These are phyloP conservation scores for Daldinia bambusicola DNA, from an alignment of 495 filamentous ascomycete species.

Conservation along the genomic window DNA sequence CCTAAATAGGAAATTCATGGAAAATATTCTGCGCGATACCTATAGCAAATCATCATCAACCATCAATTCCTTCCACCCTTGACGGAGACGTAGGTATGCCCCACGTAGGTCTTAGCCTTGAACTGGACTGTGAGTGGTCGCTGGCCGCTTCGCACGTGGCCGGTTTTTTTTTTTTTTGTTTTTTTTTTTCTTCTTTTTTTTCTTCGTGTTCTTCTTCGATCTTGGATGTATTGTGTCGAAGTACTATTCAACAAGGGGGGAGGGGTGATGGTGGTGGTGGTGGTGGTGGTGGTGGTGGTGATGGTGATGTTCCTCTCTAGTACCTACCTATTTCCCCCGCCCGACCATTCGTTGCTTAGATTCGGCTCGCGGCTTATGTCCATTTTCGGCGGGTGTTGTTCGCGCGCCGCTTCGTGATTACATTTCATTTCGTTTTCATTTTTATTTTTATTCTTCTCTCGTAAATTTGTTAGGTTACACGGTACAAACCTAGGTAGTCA, in stretches of 20 bases:
- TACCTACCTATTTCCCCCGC: background rate
- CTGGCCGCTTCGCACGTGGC: constrained; percentile 24
- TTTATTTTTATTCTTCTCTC: too few relatives aligned
- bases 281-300: too few relatives aligned
- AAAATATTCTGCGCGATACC: constrained; percentile 13
- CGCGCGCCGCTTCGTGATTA: constrained; percentile 9
- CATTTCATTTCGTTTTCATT: background rate
- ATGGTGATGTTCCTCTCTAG: too few relatives aligned
- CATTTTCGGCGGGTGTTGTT: constrained; percentile 11
- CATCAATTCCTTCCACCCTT: background rate
- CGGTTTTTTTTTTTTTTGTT: background rate
- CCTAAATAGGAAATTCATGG: background rate
- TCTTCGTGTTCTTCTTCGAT: background rate
- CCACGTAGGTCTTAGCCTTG: background rate
- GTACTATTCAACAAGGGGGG: background rate
- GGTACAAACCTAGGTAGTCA: constrained; percentile 13
- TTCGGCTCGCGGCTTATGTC: constrained; percentile 31
- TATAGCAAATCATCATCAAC: background rate
- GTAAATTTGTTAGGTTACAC: too few relatives aligned
- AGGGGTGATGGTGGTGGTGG: too few relatives aligned
- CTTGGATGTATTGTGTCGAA: too few relatives aligned
- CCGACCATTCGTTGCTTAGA: background rate
- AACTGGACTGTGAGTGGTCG: background rate
- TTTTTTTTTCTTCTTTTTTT: background rate
- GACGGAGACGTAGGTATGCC: too few relatives aligned